Evolutionary conservation across 192 early-diverging fungal species (phyloP), one percentile per base, ranked within the genome.

Genomic region (Chytriomyces sp.): DNA sequence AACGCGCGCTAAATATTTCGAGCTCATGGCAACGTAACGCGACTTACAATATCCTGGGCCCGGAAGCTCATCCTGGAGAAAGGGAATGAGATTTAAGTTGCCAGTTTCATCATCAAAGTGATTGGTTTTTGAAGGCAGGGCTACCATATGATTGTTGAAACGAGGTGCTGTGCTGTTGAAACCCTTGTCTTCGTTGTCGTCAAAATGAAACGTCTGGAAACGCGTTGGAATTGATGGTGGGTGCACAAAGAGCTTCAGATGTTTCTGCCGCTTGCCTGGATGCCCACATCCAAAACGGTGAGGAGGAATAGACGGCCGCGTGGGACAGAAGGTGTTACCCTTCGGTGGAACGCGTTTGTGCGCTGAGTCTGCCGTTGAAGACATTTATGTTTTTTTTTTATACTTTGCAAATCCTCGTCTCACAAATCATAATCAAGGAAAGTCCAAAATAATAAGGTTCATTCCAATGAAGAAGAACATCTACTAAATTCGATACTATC

Each of bases 191-290:
- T 88, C 87, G n/a, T 78, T 64, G 50, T 84, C 85, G 47, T 88
- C 85, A 60, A 82, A 88, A 59, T 82, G 77, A 62, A 88, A 84
- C 0, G 87, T 86, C 63, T 88, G 87, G 72, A 84, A 88, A 28
- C 79, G 68, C 13, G 84, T 86, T 16, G 87, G 87, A 20, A 88
- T 88, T 61, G 71, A 77, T 0, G 87, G 87, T 3, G 87, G 87
- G 64, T 88, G 85, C 63, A 86, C 82, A 70, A 76, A 83, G 26
- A 83, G 80, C 62, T 82, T 82, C 53, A 84, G 70, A 8, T 80
- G 81, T 46, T 78, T 83, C 46, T 83, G 61, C 26, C 50, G 44
- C 43, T 78, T 62, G 6, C 24, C 28, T 60, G 18, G 16, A 67
- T 3, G 69, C 20, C 23, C 23, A n/a, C 23, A 23, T 60, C 23